These are phyloP conservation scores for Penicillium sp. DNA, from an alignment of 2,329 filamentous ascomycete genomes.

Conservation along the genomic window DNA sequence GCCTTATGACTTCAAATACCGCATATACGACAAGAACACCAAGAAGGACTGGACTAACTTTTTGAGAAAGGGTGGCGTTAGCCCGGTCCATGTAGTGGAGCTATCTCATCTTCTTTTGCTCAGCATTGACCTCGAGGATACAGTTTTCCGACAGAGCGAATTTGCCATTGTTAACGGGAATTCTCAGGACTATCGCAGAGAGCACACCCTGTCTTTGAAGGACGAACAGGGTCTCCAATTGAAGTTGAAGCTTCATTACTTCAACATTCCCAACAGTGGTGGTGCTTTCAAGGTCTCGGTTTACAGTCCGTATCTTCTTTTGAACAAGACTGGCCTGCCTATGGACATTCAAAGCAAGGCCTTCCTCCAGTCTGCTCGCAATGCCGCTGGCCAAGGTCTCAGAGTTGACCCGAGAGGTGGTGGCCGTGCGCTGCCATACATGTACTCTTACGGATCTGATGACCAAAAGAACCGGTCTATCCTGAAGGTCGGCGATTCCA, in stretches of 20 bases:
- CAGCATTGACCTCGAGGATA: constrained; percentile 96
- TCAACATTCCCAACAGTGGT: constrained; percentile 83
- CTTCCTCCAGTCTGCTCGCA: constrained; percentile 78
- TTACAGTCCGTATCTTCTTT: constrained; percentile 89
- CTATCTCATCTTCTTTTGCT: constrained; percentile 88
- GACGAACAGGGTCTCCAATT: constrained; percentile 79
- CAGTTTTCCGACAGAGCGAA: constrained; percentile 89
- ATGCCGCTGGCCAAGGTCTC: constrained; percentile 78
- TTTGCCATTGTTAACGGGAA: constrained; percentile 97
- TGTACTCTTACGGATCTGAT: constrained; percentile 90
- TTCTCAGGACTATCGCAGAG: constrained; percentile 81
- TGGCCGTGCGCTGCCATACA: constrained; percentile 77
- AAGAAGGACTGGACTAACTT: constrained; percentile 99
- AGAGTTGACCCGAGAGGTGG: constrained; percentile 53
- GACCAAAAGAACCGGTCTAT: constrained; percentile 89
- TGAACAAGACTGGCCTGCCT: constrained; percentile 92
- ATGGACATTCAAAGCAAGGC: constrained; percentile 86
- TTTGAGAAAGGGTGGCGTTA: constrained; percentile 91
- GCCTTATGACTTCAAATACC: constrained; percentile 98
- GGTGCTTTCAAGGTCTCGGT: constrained; percentile 95
- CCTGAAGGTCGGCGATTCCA: constrained; percentile 82
- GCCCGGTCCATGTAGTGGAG: constrained; percentile 95
- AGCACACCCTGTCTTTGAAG: constrained; percentile 76
- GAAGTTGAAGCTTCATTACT: constrained; percentile 86
- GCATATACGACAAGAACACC: constrained; percentile 97